Evolutionary conservation across 495 filamentous ascomycete species (phyloP).

Genomic region (Penicillium flavigenum): DNA sequence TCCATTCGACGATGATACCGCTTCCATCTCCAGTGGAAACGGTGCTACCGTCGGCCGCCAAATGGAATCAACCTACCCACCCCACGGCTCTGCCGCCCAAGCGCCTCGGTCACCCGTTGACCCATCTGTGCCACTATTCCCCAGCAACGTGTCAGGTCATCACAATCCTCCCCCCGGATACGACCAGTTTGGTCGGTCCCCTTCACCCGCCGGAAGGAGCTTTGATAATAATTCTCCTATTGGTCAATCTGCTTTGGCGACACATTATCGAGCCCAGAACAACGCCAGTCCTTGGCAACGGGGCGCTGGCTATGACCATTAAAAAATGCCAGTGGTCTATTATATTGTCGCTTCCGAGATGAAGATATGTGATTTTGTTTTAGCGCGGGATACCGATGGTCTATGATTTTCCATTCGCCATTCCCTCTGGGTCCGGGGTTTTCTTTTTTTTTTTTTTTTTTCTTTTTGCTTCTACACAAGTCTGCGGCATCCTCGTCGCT

Average conservation of each 20-base stretch:
- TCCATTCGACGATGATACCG: constrained; percentile 80
- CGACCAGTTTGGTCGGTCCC: constrained; percentile 32
- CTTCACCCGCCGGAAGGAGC: constrained; percentile 38
- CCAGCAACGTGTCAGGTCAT: constrained; percentile 39
- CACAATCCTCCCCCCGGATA: constrained; percentile 41
- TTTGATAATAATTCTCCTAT: constrained; percentile 36
- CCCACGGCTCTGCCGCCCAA: constrained; percentile 17
- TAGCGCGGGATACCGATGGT: constrained; percentile 38
- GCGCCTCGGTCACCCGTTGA: constrained; percentile 57
- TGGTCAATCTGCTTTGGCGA: constrained; percentile 25
- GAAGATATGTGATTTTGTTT: constrained; percentile 45
- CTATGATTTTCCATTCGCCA: constrained; percentile 29
- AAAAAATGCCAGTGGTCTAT: constrained; percentile 28
- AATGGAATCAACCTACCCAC: constrained; percentile 26
- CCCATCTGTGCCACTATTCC: constrained; percentile 62
- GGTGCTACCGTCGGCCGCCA: constrained; percentile 35
- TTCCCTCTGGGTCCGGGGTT: constrained; percentile 20
- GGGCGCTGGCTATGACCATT: constrained; percentile 65
- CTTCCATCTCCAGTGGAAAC: constrained; percentile 58
- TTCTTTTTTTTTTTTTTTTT: constrained; percentile 18
- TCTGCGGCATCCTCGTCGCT: constrained; percentile 12
- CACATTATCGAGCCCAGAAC: constrained; percentile 51
- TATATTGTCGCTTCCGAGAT: constrained; percentile 33
- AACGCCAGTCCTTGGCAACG: constrained; percentile 65
- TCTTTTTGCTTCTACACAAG: constrained; percentile 15